These are phyloP conservation scores for Boletus mariae DNA, from an alignment of 1,284 basidiomycete genomes.

Conservation along the genomic window DNA sequence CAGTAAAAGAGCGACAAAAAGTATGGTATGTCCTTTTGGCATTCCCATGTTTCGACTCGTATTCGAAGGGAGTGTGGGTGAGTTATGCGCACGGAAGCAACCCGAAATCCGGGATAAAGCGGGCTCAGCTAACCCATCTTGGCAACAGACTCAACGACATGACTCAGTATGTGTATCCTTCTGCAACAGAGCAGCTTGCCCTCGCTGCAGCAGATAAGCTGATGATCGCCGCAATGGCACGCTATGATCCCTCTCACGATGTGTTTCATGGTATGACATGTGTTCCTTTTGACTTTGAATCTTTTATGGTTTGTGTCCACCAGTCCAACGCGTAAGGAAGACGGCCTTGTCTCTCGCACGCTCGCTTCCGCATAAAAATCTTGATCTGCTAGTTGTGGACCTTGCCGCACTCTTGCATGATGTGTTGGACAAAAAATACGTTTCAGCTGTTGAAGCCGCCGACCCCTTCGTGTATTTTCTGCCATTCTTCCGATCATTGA, in stretches of 20 bases:
- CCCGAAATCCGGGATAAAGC: slow-evolving; percentile 25
- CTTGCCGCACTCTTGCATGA: slow-evolving; percentile 88
- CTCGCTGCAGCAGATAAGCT: slow-evolving; percentile 63
- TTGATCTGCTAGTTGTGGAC: slow-evolving; percentile 75
- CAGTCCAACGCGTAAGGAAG: slow-evolving; percentile 79
- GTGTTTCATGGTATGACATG: slow-evolving; percentile 69
- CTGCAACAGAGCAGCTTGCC: slow-evolving; percentile 38
- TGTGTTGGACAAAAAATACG: slow-evolving; percentile 84
- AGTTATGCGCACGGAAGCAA: slow-evolving; percentile 10
- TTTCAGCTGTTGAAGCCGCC: slow-evolving; percentile 50
- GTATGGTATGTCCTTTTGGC: slow-evolving; percentile 12
- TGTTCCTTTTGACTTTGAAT: slow-evolving; percentile 3
- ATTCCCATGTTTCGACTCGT: slow-evolving; percentile 19
- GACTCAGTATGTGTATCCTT: slow-evolving; percentile 28
- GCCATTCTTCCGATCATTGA: slow-evolving; percentile 57
- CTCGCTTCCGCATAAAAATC: slow-evolving; percentile 37
- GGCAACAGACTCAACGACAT: not conserved
- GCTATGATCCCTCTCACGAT: slow-evolving; percentile 90
- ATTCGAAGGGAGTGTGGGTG: not conserved
- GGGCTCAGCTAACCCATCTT: no score
- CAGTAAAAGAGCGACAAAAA: slow-evolving; percentile 42
- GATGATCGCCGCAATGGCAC: slow-evolving; percentile 74
- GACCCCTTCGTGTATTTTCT: slow-evolving; percentile 65
- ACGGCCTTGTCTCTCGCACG: slow-evolving; percentile 70
- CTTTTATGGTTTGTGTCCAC: not conserved